Conservation (phyloP, 1,284 basidiomycete genomes). For the Ustilago cynodontis region DNA sequence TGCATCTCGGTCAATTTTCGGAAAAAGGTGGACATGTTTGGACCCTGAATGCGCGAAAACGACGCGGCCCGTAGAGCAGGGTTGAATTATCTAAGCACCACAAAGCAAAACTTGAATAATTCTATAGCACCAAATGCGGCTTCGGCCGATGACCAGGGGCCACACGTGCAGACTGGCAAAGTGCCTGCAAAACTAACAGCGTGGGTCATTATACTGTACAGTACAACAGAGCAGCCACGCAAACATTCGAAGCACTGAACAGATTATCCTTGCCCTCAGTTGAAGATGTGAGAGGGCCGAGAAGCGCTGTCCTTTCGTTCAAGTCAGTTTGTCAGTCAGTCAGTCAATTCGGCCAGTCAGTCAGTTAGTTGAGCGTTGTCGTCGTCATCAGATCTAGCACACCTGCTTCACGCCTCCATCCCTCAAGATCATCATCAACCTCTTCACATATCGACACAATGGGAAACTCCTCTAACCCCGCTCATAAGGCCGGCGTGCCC, state of each 20-base stretch:
- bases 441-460: slow-evolving; percentile 53
- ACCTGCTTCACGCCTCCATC: slow-evolving; percentile 40
- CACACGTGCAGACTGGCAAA: too few species aligned
- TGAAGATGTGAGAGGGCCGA: background rate
- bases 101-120: background rate
- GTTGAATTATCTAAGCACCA: slow-evolving; percentile 7
- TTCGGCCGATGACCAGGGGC: background rate
- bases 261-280: too few species aligned
- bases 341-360: background rate
- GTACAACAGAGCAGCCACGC: too few species aligned
- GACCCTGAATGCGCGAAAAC: slow-evolving; percentile 10
- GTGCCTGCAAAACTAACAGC: too few species aligned
- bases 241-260: too few species aligned
- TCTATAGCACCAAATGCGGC: background rate
- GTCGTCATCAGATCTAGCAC: slow-evolving; percentile 33
- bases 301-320: background rate
- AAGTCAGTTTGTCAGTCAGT: background rate
- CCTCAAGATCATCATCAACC: slow-evolving; percentile 53
- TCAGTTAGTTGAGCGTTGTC: slow-evolving; percentile 12
- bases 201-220: too few species aligned
- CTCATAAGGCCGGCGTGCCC: slow-evolving; percentile 67
- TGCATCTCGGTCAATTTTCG: slow-evolving; percentile 18
- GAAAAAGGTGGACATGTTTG: slow-evolving; percentile 12
- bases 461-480: slow-evolving; percentile 68
- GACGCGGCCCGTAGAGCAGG: background rate